Percentiles rank a stretch among this genome's conserved stretches.
phyloP scores from a whole-genome alignment of 2,329 filamentous ascomycete species.

The Botryotinia convoluta region DNA sequence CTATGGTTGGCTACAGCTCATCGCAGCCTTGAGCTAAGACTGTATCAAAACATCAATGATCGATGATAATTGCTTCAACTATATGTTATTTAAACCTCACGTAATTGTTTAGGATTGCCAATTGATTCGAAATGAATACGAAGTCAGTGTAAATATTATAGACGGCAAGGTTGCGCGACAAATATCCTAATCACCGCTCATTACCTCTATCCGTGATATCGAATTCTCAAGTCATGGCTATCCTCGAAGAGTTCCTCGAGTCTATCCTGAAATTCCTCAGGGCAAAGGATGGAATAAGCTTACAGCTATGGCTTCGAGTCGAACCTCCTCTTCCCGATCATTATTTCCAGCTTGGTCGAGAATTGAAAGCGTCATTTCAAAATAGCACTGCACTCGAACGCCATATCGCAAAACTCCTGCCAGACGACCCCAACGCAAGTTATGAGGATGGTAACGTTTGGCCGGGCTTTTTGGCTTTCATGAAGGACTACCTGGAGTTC shows the following conservation, averaged over 20 bases:
- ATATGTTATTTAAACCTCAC: background rate
- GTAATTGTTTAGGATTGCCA: background rate
- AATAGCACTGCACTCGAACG: slow-evolving; percentile 54
- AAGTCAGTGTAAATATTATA: background rate
- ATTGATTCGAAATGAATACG: background rate
- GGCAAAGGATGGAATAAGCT: slow-evolving; percentile 59
- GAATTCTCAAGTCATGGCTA: slow-evolving; percentile 48
- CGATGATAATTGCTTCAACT: background rate
- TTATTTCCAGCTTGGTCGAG: slow-evolving; percentile 65
- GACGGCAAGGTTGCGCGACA: no score
- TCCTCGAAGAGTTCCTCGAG: slow-evolving; percentile 65
- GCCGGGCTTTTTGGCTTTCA: slow-evolving; percentile 74
- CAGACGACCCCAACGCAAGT: slow-evolving; percentile 60
- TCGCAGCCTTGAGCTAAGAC: background rate
- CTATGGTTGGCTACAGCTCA: background rate
- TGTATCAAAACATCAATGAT: background rate
- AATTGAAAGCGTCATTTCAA: slow-evolving; percentile 60
- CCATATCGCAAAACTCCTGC: slow-evolving; percentile 62
- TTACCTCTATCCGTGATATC: background rate
- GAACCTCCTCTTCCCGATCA: slow-evolving; percentile 67
- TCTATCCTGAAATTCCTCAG: slow-evolving; percentile 62
- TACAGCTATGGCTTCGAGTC: slow-evolving; percentile 70
- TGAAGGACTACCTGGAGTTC: slow-evolving; percentile 77
- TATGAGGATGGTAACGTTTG: slow-evolving; percentile 67
- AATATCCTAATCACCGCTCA: background rate